Evolutionary conservation across 495 filamentous ascomycete genomes (phyloP), one percentile per base, ranked within the genome.

Genomic region (Darksidea phi): DNA sequence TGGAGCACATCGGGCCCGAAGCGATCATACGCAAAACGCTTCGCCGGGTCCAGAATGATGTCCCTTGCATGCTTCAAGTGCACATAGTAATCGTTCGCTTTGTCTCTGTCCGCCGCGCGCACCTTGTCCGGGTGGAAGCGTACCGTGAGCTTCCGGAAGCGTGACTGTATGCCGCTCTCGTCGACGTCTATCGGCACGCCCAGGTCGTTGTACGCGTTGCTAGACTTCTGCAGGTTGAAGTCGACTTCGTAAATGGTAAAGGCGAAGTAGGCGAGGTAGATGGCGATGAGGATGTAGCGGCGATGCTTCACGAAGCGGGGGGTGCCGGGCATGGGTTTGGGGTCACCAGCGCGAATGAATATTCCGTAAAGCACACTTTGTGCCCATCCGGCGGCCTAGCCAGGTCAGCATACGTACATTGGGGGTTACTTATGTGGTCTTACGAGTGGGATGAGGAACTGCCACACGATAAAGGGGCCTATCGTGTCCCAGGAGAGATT

Each of bases 201-300:
- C 0, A 98, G 80, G 43, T 82, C 82, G 46, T 82, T 74, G 75
- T 96, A 97, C 76, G 88, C 96, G 77, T 88, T 82, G 21, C 86
- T 84, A 0, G 78, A 75, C 53, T 79, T 77, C 41, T 83, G 87
- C 1, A 97, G 76, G 46, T 88, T 82, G 74, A 88, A 86, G 78
- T 96, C 90, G 55, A 88, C 86, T 75, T 97, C 93, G 76, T 91
- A 96, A 67, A 98, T 85, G 34, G 89, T 97, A 78, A 96, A 97
- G 59, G 89, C 75, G 18, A 98, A 87, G 75, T 97, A 98, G 45
- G 82, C 70, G 38, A 85, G 73, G 17, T 97, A 87, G 64, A 97
- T 88, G 51, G 83, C 72, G 71, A 91, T 87, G 72, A 93, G 86
- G 72, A 95, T 91, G 67, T 84, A 83, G 24, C 86, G 88, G 41